Percentiles rank a stretch among this genome's conserved stretches.
Evolutionary conservation across 352 stramenopile genomes (phyloP).

Genomic region (Ophiocytium majus): DNA sequence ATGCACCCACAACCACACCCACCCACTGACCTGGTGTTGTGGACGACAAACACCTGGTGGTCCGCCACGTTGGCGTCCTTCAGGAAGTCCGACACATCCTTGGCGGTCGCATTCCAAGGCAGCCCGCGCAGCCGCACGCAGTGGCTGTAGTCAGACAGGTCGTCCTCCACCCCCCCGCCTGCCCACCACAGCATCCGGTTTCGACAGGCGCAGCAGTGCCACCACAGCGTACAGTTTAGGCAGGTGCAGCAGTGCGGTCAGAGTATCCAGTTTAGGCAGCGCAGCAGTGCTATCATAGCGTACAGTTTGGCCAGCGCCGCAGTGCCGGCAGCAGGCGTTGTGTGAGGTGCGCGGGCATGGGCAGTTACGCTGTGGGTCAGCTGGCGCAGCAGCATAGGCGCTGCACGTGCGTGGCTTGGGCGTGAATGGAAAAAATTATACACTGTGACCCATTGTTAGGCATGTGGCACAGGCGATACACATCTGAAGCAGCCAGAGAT

Average conservation of each 20-base stretch:
- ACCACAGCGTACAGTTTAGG: neutral
- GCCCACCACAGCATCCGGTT: neutral
- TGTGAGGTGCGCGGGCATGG: too few relatives aligned
- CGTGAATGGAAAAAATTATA: too few relatives aligned
- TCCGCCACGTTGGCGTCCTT: constrained; percentile 36
- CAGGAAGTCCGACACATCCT: constrained; percentile 54
- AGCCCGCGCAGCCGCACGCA: constrained; percentile 44
- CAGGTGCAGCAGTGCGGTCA: neutral
- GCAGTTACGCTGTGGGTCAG: too few relatives aligned
- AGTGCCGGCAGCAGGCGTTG: neutral
- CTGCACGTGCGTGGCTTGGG: too few relatives aligned
- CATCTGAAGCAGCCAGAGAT: too few relatives aligned
- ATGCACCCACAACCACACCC: neutral
- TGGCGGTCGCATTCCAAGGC: constrained; percentile 50
- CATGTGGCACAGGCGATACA: too few relatives aligned
- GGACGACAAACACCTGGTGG: constrained; percentile 37
- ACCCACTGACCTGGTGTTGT: constrained; percentile 33
- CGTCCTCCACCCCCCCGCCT: neutral
- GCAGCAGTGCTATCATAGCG: neutral
- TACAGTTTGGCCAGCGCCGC: neutral
- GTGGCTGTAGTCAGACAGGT: constrained; percentile 35
- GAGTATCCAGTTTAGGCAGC: neutral
- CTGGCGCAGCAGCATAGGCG: too few relatives aligned
- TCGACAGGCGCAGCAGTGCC: too few relatives aligned
- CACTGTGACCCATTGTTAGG: too few relatives aligned